A percentile compares a stretch with the other conserved stretches of the same genome.
Evolutionary conservation across 768 basidiomycete species (phyloP).

Genomic region (Cystobasidium ongulense): DNA sequence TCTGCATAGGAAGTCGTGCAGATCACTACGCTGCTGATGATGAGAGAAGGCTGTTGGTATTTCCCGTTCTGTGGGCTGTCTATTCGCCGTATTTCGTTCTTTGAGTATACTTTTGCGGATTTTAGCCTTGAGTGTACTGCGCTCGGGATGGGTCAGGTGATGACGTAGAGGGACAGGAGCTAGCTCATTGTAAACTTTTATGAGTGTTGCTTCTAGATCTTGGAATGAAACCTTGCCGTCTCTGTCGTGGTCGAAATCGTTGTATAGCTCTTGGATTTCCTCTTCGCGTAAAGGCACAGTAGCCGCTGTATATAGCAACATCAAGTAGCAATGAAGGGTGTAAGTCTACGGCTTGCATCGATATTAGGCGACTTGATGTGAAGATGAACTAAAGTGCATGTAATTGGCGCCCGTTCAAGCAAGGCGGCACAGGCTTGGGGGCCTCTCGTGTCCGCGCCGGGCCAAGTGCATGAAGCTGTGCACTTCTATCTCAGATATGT

Average conservation of each 20-base stretch:
- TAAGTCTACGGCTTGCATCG: too few relatives aligned
- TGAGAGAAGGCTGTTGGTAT: not conserved
- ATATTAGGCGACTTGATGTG: too few relatives aligned
- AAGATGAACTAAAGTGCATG: too few relatives aligned
- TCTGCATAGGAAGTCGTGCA: conserved; percentile 16
- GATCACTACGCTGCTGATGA: not conserved
- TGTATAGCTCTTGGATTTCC: conserved; percentile 3
- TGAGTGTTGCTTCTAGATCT: conserved; percentile 1
- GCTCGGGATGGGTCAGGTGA: not conserved
- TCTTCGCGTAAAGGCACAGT: not conserved
- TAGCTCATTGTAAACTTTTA: conserved; percentile 7
- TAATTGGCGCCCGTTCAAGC: too few relatives aligned
- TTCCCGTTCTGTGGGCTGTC: not conserved
- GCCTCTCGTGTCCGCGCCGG: too few relatives aligned
- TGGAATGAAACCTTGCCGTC: conserved; percentile 5
- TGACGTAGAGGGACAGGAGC: not conserved
- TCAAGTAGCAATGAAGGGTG: too few relatives aligned
- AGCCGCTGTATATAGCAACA: too few relatives aligned
- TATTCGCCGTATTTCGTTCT: not conserved
- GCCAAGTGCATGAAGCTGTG: too few relatives aligned
- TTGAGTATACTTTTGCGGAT: not conserved
- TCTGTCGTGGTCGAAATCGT: conserved; percentile 7
- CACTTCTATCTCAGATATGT: too few relatives aligned
- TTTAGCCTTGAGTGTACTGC: not conserved
- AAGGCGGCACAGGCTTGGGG: too few relatives aligned